Conservation (phyloP, 176 grass and related monocot species). For the Echinochloa phyllopogon region DNA sequence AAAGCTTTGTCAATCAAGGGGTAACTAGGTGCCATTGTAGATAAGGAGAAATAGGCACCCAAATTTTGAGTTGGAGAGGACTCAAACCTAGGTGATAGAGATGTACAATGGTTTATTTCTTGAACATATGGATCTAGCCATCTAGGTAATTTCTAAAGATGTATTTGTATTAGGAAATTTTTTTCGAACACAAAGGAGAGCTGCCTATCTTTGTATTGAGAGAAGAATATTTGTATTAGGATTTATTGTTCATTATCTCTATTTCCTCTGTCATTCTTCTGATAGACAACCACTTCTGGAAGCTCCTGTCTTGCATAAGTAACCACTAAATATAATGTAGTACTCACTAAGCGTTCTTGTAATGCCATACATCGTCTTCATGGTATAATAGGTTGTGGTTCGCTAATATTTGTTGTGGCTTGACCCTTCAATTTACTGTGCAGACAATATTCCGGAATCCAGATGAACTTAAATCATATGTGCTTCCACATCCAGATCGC, state of each 20-base stretch:
- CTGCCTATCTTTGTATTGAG: too few relatives aligned
- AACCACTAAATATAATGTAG: not conserved
- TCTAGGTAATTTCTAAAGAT: not conserved
- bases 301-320: constrained; percentile 28
- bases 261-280: constrained; percentile 37
- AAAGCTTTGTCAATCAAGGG: not conserved
- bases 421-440: constrained; percentile 48
- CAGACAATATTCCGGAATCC: constrained; percentile 99
- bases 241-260: constrained; percentile 18
- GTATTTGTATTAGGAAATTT: not conserved
- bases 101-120: not conserved
- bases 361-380: constrained; percentile 1
- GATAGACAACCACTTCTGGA: constrained; percentile 9
- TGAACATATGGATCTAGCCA: constrained; percentile 3
- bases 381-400: not conserved
- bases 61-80: not conserved
- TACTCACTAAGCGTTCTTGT: not conserved
- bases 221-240: not conserved
- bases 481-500: constrained; percentile 80
- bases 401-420: constrained; percentile 13
- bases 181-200: not conserved
- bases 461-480: constrained; percentile 82
- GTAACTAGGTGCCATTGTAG: not conserved
- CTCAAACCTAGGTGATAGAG: not conserved
- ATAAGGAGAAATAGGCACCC: not conserved